Evolutionary conservation across 495 filamentous ascomycete species (phyloP).

Genomic region (Hypomontagnella monticulosa): DNA sequence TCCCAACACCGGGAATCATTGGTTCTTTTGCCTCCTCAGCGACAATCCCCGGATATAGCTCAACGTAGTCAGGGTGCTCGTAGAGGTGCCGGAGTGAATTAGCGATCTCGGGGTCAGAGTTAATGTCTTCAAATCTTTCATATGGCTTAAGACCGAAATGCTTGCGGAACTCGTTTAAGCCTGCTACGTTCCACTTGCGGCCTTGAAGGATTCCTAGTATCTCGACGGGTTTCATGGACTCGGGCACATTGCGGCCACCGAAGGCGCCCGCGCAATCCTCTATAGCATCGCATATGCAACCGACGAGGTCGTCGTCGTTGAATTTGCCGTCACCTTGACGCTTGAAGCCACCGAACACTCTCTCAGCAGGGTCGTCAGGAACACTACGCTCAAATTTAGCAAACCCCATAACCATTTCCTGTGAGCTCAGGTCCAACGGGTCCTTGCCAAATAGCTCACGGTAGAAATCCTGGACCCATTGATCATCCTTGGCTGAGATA

Average conservation of each 20-base stretch:
- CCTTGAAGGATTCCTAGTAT: conserved; percentile 88
- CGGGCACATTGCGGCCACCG: conserved; percentile 79
- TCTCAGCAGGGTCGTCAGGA: conserved; percentile 68
- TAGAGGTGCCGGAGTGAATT: conserved; percentile 77
- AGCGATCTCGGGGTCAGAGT: conserved; percentile 72
- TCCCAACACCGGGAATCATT: conserved; percentile 79
- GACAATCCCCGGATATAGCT: conserved; percentile 67
- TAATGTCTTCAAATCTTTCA: conserved; percentile 84
- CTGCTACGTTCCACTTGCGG: conserved; percentile 81
- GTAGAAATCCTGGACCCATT: conserved; percentile 77
- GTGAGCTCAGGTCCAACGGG: conserved; percentile 57
- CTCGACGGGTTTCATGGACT: conserved; percentile 77
- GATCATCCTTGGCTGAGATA: conserved; percentile 75
- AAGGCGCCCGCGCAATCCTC: conserved; percentile 71
- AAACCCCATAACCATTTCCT: conserved; percentile 68
- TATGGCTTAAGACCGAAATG: conserved; percentile 81
- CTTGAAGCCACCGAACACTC: conserved; percentile 71
- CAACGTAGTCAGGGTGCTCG: conserved; percentile 71
- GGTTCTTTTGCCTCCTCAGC: conserved; percentile 82
- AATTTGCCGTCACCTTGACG: conserved; percentile 68
- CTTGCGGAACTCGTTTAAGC: conserved; percentile 86
- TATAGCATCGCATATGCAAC: conserved; percentile 70
- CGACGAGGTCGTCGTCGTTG: conserved; percentile 73
- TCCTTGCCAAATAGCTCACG: conserved; percentile 71
- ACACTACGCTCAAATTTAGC: conserved; percentile 66